phyloP scores from a whole-genome alignment of 1,139 yeast species.

The Kluyveromyces sp. region DNA sequence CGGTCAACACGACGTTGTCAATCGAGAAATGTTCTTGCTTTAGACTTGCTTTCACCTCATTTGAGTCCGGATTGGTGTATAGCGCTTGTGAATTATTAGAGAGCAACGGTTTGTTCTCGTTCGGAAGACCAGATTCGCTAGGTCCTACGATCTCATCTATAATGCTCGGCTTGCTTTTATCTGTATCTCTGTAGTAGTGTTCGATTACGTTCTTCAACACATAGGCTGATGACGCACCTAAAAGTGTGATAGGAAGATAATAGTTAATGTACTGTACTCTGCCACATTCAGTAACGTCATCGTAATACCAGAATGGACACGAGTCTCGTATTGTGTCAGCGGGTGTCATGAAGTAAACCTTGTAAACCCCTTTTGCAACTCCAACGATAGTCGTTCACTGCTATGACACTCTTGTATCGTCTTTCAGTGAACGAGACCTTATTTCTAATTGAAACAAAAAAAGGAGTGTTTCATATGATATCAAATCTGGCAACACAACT shows the following conservation, averaged over 20 bases:
- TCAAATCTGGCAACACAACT: too few relatives aligned
- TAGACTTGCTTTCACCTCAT: constrained; percentile 11
- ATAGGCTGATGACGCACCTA: constrained; percentile 6
- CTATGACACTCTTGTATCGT: too few relatives aligned
- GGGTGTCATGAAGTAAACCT: neutral
- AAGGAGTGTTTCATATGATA: too few relatives aligned
- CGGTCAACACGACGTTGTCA: constrained; percentile 15
- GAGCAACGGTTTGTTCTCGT: constrained; percentile 17
- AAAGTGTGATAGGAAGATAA: constrained; percentile 15
- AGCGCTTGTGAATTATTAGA: constrained; percentile 9
- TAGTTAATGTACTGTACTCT: constrained; percentile 18
- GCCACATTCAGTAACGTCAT: constrained; percentile 24
- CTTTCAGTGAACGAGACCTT: too few relatives aligned
- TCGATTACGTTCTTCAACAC: constrained; percentile 10
- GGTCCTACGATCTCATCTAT: constrained; percentile 13
- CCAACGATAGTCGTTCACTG: too few relatives aligned
- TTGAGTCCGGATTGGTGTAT: constrained; percentile 10
- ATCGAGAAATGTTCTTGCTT: constrained; percentile 24
- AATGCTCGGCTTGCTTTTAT: constrained; percentile 10
- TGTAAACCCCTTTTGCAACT: too few relatives aligned
- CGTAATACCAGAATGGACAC: constrained; percentile 22
- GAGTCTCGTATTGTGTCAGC: neutral
- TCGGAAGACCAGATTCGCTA: constrained; percentile 2
- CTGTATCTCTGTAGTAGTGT: constrained; percentile 12
- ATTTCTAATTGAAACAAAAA: neutral